Base-by-base conservation (phyloP, 2,329 filamentous ascomycete species). In the Penicillium sp. region DNA sequence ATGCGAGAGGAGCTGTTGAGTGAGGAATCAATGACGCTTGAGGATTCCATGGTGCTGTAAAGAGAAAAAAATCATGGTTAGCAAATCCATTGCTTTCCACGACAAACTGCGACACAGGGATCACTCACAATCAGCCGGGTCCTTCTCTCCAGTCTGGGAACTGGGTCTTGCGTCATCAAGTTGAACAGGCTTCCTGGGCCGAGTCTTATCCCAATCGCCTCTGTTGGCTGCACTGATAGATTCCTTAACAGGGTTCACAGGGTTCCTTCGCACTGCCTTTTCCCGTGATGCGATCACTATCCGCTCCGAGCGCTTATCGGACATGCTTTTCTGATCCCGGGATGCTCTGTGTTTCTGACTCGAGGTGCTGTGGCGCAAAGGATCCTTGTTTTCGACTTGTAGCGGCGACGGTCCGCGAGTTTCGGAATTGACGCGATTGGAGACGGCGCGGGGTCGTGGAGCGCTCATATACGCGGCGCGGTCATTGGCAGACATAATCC, bases 1-100 rank as follows among this genome's bases (percentile, higher is more conserved):
- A 87, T 2, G 91, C 90, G 48, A 96, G 79, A 2, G 93, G 93
- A 21, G 86, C 86, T 25, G 84, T 83, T 9, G 86, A 86, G 59
- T 86, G 84, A 48, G 90, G 85, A 58, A 93, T 80, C 23, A 97
- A 78, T 1, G 84, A 88, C 9, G 87, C 93, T 71, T 91, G 84
- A 0, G 94, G 93, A 56, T 86, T 87, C 94, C 94, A 97, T 69
- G 80, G 74, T 51, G 71, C 77, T 74, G 64, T 58, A 63, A 49
- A 43, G 25, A 54, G 12, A 41, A 60, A 17, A 51, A 31, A 50
- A 27, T 10, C 57, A 19, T 21, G 19, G 64, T 68, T 46, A 69
- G 61, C 49, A 37, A 58, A 46, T 51, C 45, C 45, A 62, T 60
- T 35, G 46, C 27, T 40, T 27, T 33, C 15, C 21, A 23, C n/a